Evolutionary conservation across 371 early-diverging fungal genomes (phyloP).

Genomic region (Lichtheimia ramosa): DNA sequence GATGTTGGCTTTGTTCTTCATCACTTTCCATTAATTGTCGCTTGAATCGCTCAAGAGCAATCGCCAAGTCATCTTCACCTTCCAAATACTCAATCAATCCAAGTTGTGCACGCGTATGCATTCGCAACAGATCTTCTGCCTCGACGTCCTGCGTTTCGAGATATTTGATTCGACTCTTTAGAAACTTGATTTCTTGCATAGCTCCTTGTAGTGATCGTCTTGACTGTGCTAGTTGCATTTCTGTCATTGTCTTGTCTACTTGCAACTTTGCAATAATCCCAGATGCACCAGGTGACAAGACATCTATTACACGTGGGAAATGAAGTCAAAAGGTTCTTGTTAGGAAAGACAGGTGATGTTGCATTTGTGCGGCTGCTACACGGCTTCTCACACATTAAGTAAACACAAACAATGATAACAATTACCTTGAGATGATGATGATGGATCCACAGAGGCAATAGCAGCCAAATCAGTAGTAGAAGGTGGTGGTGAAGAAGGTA

Average conservation of each 20-base stretch:
- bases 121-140: constrained; percentile 23
- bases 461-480: too few relatives aligned
- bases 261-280: background rate
- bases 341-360: background rate
- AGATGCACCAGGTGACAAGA: background rate
- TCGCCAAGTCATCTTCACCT: constrained; percentile 33
- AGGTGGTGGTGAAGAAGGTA: too few relatives aligned
- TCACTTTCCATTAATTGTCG: constrained; percentile 16
- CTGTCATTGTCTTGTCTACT: constrained; percentile 7
- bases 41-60: constrained; percentile 38
- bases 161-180: background rate
- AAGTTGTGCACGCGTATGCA: constrained; percentile 38
- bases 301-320: too few relatives aligned
- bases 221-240: constrained; percentile 5
- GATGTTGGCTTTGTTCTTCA: background rate
- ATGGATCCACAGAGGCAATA: background rate
- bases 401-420: too few relatives aligned
- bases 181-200: background rate
- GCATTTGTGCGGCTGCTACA: too few relatives aligned
- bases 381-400: too few relatives aligned
- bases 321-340: background rate
- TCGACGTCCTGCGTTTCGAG: background rate
- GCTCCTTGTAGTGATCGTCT: background rate
- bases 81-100: constrained; percentile 40
- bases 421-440: too few relatives aligned